These are phyloP conservation scores for Aegilops speltoides DNA, from an alignment of 176 grass and related monocot species.

Conservation along the genomic window DNA sequence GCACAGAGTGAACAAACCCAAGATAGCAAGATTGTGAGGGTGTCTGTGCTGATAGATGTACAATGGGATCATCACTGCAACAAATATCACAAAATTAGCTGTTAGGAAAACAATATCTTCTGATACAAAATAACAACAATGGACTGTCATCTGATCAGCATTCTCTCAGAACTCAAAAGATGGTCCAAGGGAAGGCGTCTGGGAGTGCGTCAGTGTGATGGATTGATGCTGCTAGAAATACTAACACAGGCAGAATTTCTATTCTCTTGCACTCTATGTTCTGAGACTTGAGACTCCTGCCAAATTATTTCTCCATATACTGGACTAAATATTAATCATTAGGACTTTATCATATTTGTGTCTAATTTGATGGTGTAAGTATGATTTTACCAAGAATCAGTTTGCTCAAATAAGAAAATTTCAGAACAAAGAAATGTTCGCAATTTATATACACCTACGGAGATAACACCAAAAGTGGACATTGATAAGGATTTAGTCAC, in stretches of 20 bases:
- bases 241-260: neutral
- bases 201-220: neutral
- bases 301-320: neutral
- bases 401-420: neutral
- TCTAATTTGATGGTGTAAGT: neutral
- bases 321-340: neutral
- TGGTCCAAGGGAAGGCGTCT: neutral
- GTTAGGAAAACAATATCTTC: constrained; percentile 1
- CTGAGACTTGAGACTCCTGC: neutral
- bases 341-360: neutral
- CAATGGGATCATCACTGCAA: constrained; percentile 78
- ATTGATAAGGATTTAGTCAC: neutral
- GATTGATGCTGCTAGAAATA: neutral
- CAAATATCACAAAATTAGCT: constrained; percentile 16
- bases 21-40: constrained; percentile 83
- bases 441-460: neutral
- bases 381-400: neutral
- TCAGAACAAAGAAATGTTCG: neutral
- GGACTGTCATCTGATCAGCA: neutral
- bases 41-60: constrained; percentile 96
- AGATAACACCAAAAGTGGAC: neutral
- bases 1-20: constrained; percentile 87
- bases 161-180: neutral
- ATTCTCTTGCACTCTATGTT: neutral
- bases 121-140: neutral